Percentiles rank a stretch among this genome's conserved stretches.
Evolutionary conservation across 2,329 filamentous ascomycete genomes (phyloP).

Genomic region (Penicillium rolfsii): DNA sequence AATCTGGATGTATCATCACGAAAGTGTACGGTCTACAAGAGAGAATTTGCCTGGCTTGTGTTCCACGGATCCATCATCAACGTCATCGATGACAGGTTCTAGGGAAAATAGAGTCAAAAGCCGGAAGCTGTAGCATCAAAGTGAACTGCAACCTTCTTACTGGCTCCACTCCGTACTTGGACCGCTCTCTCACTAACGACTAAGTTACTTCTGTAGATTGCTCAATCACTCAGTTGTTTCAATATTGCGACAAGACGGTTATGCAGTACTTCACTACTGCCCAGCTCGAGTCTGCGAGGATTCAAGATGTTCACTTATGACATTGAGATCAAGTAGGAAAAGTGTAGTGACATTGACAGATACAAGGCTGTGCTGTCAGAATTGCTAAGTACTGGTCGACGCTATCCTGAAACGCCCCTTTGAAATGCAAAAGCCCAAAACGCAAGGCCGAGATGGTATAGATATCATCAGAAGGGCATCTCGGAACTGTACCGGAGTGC

Average conservation of each 20-base stretch:
- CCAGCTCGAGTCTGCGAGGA: not conserved
- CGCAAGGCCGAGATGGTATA: not conserved
- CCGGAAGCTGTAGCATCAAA: not conserved
- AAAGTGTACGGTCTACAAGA: not conserved
- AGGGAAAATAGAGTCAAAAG: not conserved
- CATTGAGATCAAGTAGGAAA: no score
- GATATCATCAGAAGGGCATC: conserved; percentile 32
- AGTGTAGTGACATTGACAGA: not conserved
- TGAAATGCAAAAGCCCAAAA: conserved; percentile 1
- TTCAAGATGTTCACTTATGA: not conserved
- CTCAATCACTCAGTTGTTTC: not conserved
- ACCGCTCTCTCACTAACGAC: no score
- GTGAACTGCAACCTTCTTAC: not conserved
- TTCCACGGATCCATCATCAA: not conserved
- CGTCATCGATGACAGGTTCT: conserved; percentile 12
- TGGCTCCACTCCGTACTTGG: not conserved
- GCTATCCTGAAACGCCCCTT: not conserved
- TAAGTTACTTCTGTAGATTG: no score
- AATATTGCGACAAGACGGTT: not conserved
- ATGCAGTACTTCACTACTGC: not conserved
- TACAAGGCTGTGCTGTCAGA: not conserved
- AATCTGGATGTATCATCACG: not conserved
- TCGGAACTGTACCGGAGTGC: conserved; percentile 45
- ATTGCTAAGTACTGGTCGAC: not conserved
- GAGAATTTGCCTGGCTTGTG: not conserved